phyloP scores from a whole-genome alignment of 2,329 filamentous ascomycete genomes.

The Stachybotrys chartarum region DNA sequence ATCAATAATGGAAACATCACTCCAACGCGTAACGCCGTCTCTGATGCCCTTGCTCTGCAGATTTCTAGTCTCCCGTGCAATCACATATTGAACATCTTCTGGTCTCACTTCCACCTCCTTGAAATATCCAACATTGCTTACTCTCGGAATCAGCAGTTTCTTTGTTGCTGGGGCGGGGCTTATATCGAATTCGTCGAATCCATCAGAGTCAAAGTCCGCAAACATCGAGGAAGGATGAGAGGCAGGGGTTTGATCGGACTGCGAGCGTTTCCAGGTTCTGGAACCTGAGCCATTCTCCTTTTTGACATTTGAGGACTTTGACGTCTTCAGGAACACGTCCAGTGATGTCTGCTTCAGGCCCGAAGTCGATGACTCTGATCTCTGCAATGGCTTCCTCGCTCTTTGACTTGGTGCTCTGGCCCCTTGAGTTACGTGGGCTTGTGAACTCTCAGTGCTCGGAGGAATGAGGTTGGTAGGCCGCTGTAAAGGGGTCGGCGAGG shows the following conservation, averaged over 20 bases:
- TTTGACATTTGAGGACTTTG: background rate
- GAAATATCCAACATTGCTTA: conserved; percentile 31
- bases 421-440: background rate
- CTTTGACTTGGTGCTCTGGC: background rate
- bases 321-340: conserved; percentile 6
- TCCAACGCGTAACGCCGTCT: conserved; percentile 15
- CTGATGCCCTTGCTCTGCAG: conserved; percentile 8
- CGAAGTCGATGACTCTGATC: conserved; percentile 4
- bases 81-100: conserved; percentile 15
- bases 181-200: background rate
- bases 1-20: conserved; percentile 25
- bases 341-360: conserved; percentile 26
- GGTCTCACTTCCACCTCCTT: conserved; percentile 19
- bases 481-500: conserved; percentile 13
- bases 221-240: background rate
- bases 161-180: conserved; percentile 17
- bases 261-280: background rate
- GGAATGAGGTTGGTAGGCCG: background rate
- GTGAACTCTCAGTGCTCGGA: background rate
- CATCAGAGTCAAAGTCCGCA: background rate
- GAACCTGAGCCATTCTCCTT: background rate
- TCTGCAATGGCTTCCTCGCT: background rate
- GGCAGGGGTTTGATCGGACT: background rate
- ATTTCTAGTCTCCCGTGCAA: conserved; percentile 12
- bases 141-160: conserved; percentile 30